Evolutionary conservation across 768 basidiomycete species (phyloP).

Genomic region (Mycena kentingensis): DNA sequence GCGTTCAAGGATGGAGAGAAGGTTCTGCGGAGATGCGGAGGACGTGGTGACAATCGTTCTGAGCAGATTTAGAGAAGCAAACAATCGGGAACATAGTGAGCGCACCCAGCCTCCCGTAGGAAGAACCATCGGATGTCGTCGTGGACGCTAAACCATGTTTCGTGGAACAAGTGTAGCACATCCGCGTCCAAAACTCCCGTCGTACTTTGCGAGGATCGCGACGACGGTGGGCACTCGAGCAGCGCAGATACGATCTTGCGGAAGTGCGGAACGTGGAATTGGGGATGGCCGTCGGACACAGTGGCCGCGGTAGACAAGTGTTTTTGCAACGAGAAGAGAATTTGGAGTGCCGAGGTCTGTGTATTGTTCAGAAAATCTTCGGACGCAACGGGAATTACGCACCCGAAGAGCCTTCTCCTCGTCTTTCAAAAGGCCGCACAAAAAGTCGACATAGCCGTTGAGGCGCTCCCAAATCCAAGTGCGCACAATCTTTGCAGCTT

Average conservation of each 20-base stretch:
- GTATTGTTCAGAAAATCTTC: too few species aligned
- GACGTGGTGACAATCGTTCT: slow-evolving; percentile 37
- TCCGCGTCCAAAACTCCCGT: slow-evolving; percentile 53
- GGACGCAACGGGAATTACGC: too few species aligned
- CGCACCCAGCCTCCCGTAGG: slow-evolving; percentile 75
- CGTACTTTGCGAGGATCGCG: slow-evolving; percentile 26
- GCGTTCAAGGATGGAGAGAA: slow-evolving; percentile 66
- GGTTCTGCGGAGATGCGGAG: slow-evolving; percentile 38
- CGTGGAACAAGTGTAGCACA: slow-evolving; percentile 63
- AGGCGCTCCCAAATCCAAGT: slow-evolving; percentile 81
- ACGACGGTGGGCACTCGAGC: slow-evolving; percentile 61
- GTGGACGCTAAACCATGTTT: slow-evolving; percentile 73
- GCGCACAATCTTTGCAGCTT: slow-evolving; percentile 65
- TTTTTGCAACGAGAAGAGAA: slow-evolving; percentile 75
- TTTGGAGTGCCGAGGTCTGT: slow-evolving; percentile 72
- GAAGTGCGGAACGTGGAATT: slow-evolving; percentile 71
- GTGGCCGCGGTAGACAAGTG: slow-evolving; percentile 72
- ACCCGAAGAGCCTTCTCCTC: slow-evolving; percentile 77
- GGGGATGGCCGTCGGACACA: slow-evolving; percentile 50
- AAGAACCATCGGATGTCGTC: slow-evolving; percentile 92
- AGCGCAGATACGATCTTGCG: slow-evolving; percentile 62
- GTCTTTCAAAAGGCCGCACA: slow-evolving; percentile 73
- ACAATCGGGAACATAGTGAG: slow-evolving; percentile 8
- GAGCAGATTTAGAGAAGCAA: slow-evolving; percentile 4
- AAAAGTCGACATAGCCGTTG: slow-evolving; percentile 65